Conservation (phyloP, 768 basidiomycete genomes). For the Myochromella boudieri region DNA sequence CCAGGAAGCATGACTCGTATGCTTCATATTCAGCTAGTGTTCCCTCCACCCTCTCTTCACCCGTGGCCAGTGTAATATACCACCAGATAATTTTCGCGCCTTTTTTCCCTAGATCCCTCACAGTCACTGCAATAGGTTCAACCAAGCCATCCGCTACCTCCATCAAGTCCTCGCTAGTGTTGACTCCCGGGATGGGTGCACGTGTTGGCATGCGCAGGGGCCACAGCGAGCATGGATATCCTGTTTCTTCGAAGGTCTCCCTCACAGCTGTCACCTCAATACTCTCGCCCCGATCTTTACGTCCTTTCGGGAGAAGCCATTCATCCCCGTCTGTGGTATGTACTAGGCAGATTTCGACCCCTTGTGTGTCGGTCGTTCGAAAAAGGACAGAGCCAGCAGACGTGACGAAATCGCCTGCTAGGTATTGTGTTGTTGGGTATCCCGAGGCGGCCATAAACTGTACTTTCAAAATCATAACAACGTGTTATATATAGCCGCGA, state of each 20-base stretch:
- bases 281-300: slow-evolving; percentile 57
- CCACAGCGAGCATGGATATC: slow-evolving; percentile 52
- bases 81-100: slow-evolving; percentile 52
- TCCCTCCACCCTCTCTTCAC: slow-evolving; percentile 32
- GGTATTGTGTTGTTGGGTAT: slow-evolving; percentile 18
- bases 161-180: slow-evolving; percentile 25
- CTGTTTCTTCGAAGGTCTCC: slow-evolving; percentile 69
- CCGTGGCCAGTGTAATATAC: slow-evolving; percentile 40
- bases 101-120: slow-evolving; percentile 22
- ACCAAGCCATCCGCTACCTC: slow-evolving; percentile 23
- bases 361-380: slow-evolving; percentile 18
- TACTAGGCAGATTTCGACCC: slow-evolving; percentile 39
- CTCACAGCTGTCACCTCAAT: slow-evolving; percentile 52
- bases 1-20: slow-evolving; percentile 38
- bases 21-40: slow-evolving; percentile 44
- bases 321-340: slow-evolving; percentile 26
- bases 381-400: slow-evolving; percentile 44
- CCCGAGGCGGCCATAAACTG: not conserved
- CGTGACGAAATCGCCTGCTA: slow-evolving; percentile 35
- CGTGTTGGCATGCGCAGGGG: slow-evolving; percentile 52
- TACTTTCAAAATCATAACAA: no score
- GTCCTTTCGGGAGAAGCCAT: slow-evolving; percentile 57
- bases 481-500: no score
- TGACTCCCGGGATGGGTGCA: slow-evolving; percentile 50
- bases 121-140: slow-evolving; percentile 34